phyloP scores from a whole-genome alignment of 805 yeast genomes.

The Wickerhamiella azyma region DNA sequence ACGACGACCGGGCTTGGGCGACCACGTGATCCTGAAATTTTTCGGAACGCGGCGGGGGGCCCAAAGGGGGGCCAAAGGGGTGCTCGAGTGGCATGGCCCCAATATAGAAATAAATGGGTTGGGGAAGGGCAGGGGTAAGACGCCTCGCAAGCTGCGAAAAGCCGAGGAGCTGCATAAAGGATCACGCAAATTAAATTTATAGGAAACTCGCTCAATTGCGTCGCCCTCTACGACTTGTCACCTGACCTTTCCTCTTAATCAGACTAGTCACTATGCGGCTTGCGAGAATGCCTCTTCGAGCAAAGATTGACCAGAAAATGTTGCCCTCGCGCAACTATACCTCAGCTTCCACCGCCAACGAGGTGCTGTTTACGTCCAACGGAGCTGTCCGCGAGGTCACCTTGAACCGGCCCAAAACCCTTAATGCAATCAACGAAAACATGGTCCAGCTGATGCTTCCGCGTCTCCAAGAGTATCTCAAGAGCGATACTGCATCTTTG shows the following conservation, averaged over 20 bases:
- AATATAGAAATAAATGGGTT: too few relatives aligned
- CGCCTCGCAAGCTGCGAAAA: too few relatives aligned
- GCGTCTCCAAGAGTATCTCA: conserved; percentile 61
- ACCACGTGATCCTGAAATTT: background rate
- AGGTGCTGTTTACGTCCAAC: conserved; percentile 49
- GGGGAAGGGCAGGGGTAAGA: too few relatives aligned
- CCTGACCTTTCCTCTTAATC: background rate
- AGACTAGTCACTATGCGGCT: background rate
- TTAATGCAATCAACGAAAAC: conserved; percentile 67
- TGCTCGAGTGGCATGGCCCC: too few relatives aligned
- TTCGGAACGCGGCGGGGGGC: background rate
- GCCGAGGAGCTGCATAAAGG: too few relatives aligned
- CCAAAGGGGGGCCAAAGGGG: too few relatives aligned
- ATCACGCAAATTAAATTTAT: too few relatives aligned
- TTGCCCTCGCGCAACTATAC: conserved; percentile 12
- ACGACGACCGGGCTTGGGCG: background rate
- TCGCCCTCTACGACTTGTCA: too few relatives aligned
- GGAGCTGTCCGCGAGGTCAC: conserved; percentile 60
- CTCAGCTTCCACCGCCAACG: conserved; percentile 23
- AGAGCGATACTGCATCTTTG: conserved; percentile 48
- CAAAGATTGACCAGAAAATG: conserved; percentile 19
- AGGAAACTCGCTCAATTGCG: too few relatives aligned
- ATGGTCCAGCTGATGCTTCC: conserved; percentile 67
- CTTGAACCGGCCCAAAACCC: conserved; percentile 66
- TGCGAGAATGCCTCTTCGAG: conserved; percentile 25